Conservation (phyloP, 495 filamentous ascomycete genomes). For the Pyrenula massariospora region DNA sequence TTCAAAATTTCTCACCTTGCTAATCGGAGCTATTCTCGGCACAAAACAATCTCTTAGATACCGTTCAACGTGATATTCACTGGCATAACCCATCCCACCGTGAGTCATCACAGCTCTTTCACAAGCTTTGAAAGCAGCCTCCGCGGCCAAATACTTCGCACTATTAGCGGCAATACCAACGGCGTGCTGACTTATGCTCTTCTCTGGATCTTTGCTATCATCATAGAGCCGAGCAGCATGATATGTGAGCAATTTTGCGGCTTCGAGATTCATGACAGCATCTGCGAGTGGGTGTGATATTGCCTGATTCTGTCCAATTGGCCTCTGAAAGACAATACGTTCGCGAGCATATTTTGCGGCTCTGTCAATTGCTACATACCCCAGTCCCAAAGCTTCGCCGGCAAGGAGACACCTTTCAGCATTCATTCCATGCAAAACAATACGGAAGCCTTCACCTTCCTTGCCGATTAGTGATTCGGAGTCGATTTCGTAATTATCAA, state of each 20-base stretch:
- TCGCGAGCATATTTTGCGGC: constrained; percentile 58
- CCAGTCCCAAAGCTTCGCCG: constrained; percentile 66
- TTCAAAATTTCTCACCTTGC: constrained; percentile 18
- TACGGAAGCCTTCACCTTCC: constrained; percentile 64
- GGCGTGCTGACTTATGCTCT: constrained; percentile 41
- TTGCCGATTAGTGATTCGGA: constrained; percentile 50
- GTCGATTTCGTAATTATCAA: constrained; percentile 58
- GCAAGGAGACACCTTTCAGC: constrained; percentile 67
- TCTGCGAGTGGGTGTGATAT: constrained; percentile 65
- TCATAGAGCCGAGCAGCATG: constrained; percentile 68
- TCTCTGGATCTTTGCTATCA: constrained; percentile 33
- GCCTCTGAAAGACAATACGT: constrained; percentile 55
- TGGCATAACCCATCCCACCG: constrained; percentile 69
- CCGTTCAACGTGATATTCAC: constrained; percentile 69
- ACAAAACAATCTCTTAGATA: constrained; percentile 66
- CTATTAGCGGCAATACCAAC: constrained; percentile 66
- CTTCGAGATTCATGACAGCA: constrained; percentile 69
- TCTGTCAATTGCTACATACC: constrained; percentile 56
- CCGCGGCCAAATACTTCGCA: constrained; percentile 70
- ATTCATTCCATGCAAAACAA: constrained; percentile 75
- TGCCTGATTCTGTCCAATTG: constrained; percentile 65
- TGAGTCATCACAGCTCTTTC: constrained; percentile 55
- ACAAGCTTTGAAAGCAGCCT: constrained; percentile 66
- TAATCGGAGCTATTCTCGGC: constrained; percentile 64
- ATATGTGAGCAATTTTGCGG: constrained; percentile 67